phyloP scores from a whole-genome alignment of 495 filamentous ascomycete genomes.

The Penicillium malachiteum region DNA sequence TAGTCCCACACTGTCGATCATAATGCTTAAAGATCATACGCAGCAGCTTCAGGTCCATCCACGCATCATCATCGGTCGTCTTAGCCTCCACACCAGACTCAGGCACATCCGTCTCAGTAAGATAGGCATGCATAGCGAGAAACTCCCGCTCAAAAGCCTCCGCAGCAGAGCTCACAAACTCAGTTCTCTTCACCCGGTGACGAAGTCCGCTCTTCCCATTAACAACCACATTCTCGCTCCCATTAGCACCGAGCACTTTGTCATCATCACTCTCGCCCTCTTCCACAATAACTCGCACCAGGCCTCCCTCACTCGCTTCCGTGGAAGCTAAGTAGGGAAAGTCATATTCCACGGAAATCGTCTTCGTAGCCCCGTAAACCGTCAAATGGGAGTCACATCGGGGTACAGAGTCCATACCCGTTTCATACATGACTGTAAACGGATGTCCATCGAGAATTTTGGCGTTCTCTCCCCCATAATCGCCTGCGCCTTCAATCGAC shows the following conservation, averaged over 20 bases:
- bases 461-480: too few species aligned
- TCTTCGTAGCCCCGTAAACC: slow-evolving; percentile 52
- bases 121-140: slow-evolving; percentile 45
- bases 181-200: slow-evolving; percentile 26
- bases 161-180: slow-evolving; percentile 44
- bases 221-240: neutral
- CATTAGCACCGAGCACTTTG: neutral
- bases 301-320: slow-evolving; percentile 27
- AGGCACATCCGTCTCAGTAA: slow-evolving; percentile 25
- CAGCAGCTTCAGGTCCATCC: slow-evolving; percentile 44
- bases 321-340: slow-evolving; percentile 43
- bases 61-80: slow-evolving; percentile 50
- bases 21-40: slow-evolving; percentile 42
- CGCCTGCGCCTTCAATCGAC: too few species aligned
- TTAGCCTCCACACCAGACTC: slow-evolving; percentile 32
- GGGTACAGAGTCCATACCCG: slow-evolving; percentile 52
- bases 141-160: slow-evolving; percentile 55
- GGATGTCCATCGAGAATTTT: slow-evolving; percentile 16
- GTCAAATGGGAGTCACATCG: slow-evolving; percentile 57
- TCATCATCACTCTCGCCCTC: slow-evolving; percentile 31
- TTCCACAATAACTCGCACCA: slow-evolving; percentile 47
- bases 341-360: slow-evolving; percentile 47
- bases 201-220: neutral
- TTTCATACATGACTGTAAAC: slow-evolving; percentile 57
- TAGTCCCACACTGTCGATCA: slow-evolving; percentile 43